phyloP scores from a whole-genome alignment of 139 green algal genomes.

The Coelastrella sp. region DNA sequence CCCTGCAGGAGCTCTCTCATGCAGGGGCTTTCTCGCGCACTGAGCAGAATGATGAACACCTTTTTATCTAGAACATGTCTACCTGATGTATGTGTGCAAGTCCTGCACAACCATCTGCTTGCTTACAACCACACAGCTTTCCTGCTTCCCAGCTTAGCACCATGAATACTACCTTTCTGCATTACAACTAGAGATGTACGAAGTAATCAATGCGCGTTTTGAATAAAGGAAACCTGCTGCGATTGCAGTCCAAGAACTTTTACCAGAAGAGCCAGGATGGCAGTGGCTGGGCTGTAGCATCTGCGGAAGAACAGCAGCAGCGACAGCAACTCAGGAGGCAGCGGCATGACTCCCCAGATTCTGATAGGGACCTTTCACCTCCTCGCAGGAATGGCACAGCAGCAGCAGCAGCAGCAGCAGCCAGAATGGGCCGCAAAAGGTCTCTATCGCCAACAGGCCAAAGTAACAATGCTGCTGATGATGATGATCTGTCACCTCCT shows the following conservation, averaged over 20 bases:
- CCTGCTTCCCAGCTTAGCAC: too few species aligned
- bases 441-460: slow-evolving; percentile 58
- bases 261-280: slow-evolving; percentile 48
- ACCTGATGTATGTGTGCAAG: too few species aligned
- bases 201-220: too few species aligned
- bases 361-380: slow-evolving; percentile 21
- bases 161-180: too few species aligned
- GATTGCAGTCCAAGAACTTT: slow-evolving; percentile 57
- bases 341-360: slow-evolving; percentile 43
- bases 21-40: too few species aligned
- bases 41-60: too few species aligned
- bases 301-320: neutral
- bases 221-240: neutral
- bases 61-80: too few species aligned
- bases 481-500: neutral
- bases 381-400: slow-evolving; percentile 38
- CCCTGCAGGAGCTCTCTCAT: too few species aligned
- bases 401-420: slow-evolving; percentile 3
- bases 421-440: slow-evolving; percentile 44
- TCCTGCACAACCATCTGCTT: too few species aligned
- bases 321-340: neutral
- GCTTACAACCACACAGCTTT: too few species aligned
- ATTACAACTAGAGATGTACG: too few species aligned
- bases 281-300: slow-evolving; percentile 52
- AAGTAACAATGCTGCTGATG: too few species aligned